Conservation (phyloP, 257 asterid species). For the Scutellaria baicalensis region DNA sequence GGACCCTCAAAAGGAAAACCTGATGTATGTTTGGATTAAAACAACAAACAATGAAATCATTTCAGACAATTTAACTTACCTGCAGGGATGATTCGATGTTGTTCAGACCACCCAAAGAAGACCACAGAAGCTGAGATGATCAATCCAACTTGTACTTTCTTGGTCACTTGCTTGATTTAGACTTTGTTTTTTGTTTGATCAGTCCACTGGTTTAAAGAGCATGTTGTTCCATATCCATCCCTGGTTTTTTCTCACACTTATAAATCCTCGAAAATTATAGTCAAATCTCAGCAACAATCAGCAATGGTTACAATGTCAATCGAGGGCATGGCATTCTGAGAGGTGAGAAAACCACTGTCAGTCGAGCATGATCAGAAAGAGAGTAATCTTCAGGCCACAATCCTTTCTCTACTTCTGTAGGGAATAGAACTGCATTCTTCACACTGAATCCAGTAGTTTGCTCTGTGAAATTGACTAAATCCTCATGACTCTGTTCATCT, state of each 20-base stretch:
- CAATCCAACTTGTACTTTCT: neutral
- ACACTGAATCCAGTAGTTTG: conserved; percentile 82
- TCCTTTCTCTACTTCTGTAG: conserved; percentile 90
- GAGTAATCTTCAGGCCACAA: conserved; percentile 90
- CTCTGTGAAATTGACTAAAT: conserved; percentile 35
- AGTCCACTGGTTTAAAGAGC: neutral
- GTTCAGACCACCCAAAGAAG: neutral
- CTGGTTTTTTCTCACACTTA: no score
- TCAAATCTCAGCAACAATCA: no score
- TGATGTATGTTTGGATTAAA: neutral
- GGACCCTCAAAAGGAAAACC: neutral
- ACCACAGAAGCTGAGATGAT: neutral
- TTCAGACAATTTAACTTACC: neutral
- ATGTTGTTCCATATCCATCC: neutral
- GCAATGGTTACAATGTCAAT: conserved; percentile 18
- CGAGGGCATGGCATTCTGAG: conserved; percentile 78
- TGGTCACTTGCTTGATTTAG: neutral
- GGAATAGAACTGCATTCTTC: conserved; percentile 87
- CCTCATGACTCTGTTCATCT: conserved; percentile 33
- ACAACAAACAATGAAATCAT: neutral
- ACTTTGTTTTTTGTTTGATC: neutral
- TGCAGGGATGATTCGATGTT: neutral
- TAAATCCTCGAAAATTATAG: neutral
- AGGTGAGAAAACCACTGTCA: conserved; percentile 85
- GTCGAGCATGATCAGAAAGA: conserved; percentile 94